Conservation (phyloP, 2,329 filamentous ascomycete species). For the Diaporthe citri region DNA sequence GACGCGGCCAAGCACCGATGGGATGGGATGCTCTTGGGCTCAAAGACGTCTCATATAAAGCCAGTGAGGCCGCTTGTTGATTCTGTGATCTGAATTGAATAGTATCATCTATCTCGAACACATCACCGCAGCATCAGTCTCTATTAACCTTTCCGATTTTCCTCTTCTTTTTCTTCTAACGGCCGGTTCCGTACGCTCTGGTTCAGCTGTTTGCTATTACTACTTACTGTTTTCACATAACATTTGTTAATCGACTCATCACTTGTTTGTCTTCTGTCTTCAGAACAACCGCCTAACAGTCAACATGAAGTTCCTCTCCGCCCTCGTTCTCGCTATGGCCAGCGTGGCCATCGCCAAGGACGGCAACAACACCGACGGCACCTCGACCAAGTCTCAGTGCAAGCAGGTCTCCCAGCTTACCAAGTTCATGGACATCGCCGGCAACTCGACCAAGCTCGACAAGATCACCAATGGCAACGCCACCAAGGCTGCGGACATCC, state of each 20-base stretch:
- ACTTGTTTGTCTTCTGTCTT: background rate
- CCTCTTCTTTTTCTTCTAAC: slow-evolving; percentile 31
- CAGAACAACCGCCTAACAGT: background rate
- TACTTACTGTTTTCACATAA: slow-evolving; percentile 17
- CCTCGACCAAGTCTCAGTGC: slow-evolving; percentile 51
- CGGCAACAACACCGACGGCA: slow-evolving; percentile 43
- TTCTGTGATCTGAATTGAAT: background rate
- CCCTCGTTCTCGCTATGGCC: slow-evolving; percentile 43
- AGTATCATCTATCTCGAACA: slow-evolving; percentile 24
- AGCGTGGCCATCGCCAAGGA: slow-evolving; percentile 47
- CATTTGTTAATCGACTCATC: background rate
- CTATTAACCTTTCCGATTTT: slow-evolving; percentile 17
- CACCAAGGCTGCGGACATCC: slow-evolving; percentile 51
- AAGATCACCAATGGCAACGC: slow-evolving; percentile 51
- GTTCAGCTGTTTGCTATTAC: slow-evolving; percentile 33
- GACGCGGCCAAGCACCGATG: slow-evolving; percentile 30
- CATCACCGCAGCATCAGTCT: background rate
- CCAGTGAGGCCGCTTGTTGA: background rate
- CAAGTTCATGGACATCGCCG: slow-evolving; percentile 48
- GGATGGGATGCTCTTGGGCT: slow-evolving; percentile 4
- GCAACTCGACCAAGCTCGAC: slow-evolving; percentile 53
- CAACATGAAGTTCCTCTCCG: slow-evolving; percentile 44
- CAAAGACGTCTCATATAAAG: slow-evolving; percentile 17
- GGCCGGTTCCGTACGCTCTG: slow-evolving; percentile 41
- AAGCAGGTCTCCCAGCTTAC: slow-evolving; percentile 48